These are phyloP conservation scores for Cyclanthera cordifolia DNA, from an alignment of 306 rosid species.

Conservation along the genomic window DNA sequence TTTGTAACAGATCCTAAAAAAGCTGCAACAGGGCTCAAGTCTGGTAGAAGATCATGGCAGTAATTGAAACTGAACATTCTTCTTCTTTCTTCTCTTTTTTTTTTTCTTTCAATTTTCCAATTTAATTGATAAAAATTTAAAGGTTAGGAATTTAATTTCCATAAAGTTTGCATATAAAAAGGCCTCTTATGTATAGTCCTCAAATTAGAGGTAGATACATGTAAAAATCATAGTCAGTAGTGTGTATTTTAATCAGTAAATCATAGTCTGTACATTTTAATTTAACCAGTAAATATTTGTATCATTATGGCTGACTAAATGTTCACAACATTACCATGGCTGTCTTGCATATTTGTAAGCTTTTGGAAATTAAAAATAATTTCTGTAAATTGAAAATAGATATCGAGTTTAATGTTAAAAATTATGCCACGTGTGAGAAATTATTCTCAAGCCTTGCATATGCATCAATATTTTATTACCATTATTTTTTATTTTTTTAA, in stretches of 20 bases:
- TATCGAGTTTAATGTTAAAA: background rate
- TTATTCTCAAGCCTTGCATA: background rate
- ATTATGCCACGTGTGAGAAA: background rate
- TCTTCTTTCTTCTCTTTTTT: background rate
- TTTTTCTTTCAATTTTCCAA: too few species aligned
- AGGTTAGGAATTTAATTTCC: constrained; percentile 6
- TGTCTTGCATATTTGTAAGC: too few species aligned
- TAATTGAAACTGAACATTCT: background rate
- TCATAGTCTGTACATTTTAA: background rate
- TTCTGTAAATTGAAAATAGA: too few species aligned
- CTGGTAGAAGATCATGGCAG: constrained; percentile 13
- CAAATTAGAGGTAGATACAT: background rate
- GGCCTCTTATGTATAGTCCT: background rate
- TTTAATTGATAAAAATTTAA: background rate
- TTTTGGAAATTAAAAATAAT: too few species aligned
- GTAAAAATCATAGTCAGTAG: background rate
- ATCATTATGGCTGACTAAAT: background rate
- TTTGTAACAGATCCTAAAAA: constrained; percentile 8
- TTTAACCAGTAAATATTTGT: background rate
- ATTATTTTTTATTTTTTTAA: too few species aligned
- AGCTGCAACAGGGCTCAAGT: constrained; percentile 9
- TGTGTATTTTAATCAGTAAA: background rate
- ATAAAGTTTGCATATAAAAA: constrained; percentile 4
- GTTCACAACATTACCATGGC: too few species aligned
- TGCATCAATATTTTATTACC: too few species aligned